Evolutionary conservation across 805 yeast genomes (phyloP).

Genomic region (Spathaspora sp.): DNA sequence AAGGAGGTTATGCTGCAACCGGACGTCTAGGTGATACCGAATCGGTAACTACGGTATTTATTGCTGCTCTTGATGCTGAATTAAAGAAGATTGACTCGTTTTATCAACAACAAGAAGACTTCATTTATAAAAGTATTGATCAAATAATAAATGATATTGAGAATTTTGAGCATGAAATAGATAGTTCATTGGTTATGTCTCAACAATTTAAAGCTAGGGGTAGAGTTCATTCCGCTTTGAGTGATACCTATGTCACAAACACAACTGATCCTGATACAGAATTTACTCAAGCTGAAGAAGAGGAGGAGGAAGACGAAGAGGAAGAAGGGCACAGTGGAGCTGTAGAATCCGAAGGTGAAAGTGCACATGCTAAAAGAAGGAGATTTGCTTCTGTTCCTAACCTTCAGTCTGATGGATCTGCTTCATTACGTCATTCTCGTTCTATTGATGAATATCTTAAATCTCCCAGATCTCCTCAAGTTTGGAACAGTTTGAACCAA

Average conservation of each 20-base stretch:
- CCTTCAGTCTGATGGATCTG: background rate
- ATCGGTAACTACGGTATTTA: slow-evolving; percentile 53
- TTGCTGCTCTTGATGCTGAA: slow-evolving; percentile 74
- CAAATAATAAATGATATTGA: slow-evolving; percentile 59
- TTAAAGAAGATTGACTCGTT: slow-evolving; percentile 72
- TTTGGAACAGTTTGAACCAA: slow-evolving; percentile 26
- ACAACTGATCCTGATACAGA: slow-evolving; percentile 36
- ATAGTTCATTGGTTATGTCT: slow-evolving; percentile 9
- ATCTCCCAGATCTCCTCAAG: slow-evolving; percentile 30
- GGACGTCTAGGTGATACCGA: slow-evolving; percentile 31
- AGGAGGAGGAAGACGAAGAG: slow-evolving; percentile 29
- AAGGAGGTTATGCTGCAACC: slow-evolving; percentile 6
- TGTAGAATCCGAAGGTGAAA: background rate
- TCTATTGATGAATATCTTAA: slow-evolving; percentile 33
- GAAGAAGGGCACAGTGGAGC: slow-evolving; percentile 7
- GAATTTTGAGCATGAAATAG: slow-evolving; percentile 48
- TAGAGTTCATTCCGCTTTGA: slow-evolving; percentile 15
- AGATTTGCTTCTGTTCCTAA: slow-evolving; percentile 9
- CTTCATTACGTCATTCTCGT: slow-evolving; percentile 10
- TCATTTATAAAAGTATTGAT: slow-evolving; percentile 49
- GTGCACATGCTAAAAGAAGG: slow-evolving; percentile 24
- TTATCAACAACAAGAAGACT: slow-evolving; percentile 63
- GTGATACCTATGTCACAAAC: slow-evolving; percentile 12
- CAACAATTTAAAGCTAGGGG: slow-evolving; percentile 7
- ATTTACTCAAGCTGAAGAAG: slow-evolving; percentile 26